These are phyloP conservation scores for Fusarium protoensiforme DNA, from an alignment of 2,329 filamentous ascomycete genomes.

Conservation along the genomic window DNA sequence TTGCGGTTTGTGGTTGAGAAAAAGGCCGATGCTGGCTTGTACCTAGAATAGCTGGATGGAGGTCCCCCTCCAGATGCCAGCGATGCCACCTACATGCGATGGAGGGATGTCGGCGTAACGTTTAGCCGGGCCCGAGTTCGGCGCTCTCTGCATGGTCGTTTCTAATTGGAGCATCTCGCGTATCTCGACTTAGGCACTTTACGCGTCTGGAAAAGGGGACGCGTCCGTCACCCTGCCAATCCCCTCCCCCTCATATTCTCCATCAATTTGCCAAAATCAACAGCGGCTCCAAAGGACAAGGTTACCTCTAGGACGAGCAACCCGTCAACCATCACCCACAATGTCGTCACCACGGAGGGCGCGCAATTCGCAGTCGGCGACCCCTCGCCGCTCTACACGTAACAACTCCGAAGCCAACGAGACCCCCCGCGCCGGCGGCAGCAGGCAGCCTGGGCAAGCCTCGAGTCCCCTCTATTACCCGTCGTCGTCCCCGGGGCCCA, in stretches of 20 bases:
- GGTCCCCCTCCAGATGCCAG: conserved; percentile 45
- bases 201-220: conserved; percentile 49
- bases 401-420: conserved; percentile 49
- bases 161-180: conserved; percentile 29
- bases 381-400: conserved; percentile 55
- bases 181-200: conserved; percentile 49
- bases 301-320: conserved; percentile 18
- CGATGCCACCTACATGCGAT: conserved; percentile 38
- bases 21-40: conserved; percentile 27
- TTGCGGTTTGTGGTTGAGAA: conserved; percentile 33
- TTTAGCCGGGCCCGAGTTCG: conserved; percentile 45
- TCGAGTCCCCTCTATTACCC: conserved; percentile 87
- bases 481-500: conserved; percentile 54
- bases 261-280: conserved; percentile 36
- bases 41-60: conserved; percentile 32
- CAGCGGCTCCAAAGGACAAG: conserved; percentile 24
- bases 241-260: conserved; percentile 42
- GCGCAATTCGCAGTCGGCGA: conserved; percentile 63
- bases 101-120: conserved; percentile 41
- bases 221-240: conserved; percentile 41
- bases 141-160: neutral
- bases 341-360: conserved; percentile 61
- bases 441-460: conserved; percentile 61
- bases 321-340: conserved; percentile 19
- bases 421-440: conserved; percentile 58